Percentiles rank a stretch among this genome's conserved stretches.
These are phyloP conservation scores for Magnaporthiopsis rhizophila DNA, from an alignment of 2,329 filamentous ascomycete genomes.

Conservation along the genomic window DNA sequence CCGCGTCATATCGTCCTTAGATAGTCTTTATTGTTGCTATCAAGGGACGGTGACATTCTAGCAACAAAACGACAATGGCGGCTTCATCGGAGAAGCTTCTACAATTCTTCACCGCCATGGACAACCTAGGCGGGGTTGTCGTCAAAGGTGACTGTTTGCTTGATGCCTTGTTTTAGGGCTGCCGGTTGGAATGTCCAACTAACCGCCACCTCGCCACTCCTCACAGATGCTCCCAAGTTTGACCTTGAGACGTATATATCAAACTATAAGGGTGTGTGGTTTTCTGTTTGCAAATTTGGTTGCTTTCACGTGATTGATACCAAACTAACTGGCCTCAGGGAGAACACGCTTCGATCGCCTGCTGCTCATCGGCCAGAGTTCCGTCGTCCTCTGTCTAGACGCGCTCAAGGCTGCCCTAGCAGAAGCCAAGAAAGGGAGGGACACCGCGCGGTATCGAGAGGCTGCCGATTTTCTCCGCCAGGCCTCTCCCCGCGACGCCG, in stretches of 20 bases:
- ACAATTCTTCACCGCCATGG: constrained; percentile 38
- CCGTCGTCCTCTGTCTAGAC: constrained; percentile 66
- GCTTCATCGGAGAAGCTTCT: constrained; percentile 22
- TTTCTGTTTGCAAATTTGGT: background rate
- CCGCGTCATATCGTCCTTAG: background rate
- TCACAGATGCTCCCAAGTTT: constrained; percentile 69
- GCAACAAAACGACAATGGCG: constrained; percentile 25
- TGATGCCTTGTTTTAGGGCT: background rate
- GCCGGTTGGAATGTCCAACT: background rate
- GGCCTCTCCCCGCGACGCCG: constrained; percentile 58
- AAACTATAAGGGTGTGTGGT: constrained; percentile 68
- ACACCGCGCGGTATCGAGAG: constrained; percentile 63
- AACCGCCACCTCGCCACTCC: background rate
- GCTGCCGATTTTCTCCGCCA: constrained; percentile 57
- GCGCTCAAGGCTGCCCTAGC: constrained; percentile 69
- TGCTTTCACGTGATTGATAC: constrained; percentile 1
- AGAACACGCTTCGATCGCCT: constrained; percentile 76
- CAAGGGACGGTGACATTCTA: background rate
- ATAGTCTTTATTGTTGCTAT: background rate
- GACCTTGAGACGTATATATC: constrained; percentile 86
- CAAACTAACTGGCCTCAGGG: constrained; percentile 39
- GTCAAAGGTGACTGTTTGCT: constrained; percentile 34
- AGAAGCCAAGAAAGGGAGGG: constrained; percentile 69
- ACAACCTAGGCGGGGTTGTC: constrained; percentile 35
- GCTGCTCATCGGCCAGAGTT: constrained; percentile 71